A percentile compares a stretch with the other conserved stretches of the same genome.
These are phyloP conservation scores for Lecanicillium sp. DNA, from an alignment of 2,329 filamentous ascomycete species.

Conservation along the genomic window DNA sequence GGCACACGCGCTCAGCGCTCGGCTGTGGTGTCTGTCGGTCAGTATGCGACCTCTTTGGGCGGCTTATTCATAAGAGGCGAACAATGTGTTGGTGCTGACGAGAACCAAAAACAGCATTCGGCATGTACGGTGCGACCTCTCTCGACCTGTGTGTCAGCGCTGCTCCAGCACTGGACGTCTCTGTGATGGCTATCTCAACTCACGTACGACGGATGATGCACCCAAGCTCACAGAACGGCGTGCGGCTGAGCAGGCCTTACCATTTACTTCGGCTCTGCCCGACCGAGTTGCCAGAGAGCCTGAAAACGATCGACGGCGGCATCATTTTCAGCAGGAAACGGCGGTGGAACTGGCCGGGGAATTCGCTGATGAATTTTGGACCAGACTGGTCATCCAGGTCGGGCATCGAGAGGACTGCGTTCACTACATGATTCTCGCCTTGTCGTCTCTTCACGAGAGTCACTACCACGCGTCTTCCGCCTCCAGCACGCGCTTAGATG, in stretches of 20 bases:
- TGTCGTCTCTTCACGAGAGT: slow-evolving; percentile 5
- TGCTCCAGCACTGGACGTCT: slow-evolving; percentile 13
- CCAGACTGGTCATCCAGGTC: slow-evolving; percentile 9
- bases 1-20: too few species aligned
- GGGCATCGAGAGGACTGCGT: slow-evolving; percentile 5
- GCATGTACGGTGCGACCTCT: slow-evolving; percentile 29
- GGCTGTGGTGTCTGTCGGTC: too few species aligned
- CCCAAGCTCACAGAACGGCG: too few species aligned
- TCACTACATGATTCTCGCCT: slow-evolving; percentile 6
- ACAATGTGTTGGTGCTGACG: too few species aligned
- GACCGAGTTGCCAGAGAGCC: too few species aligned
- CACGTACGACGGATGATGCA: not conserved
- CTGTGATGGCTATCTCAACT: slow-evolving; percentile 2
- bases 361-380: slow-evolving; percentile 9
- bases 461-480: not conserved
- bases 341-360: slow-evolving; percentile 5
- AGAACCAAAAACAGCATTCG: slow-evolving; percentile 21
- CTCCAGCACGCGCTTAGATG: too few species aligned
- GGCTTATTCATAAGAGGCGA: too few species aligned
- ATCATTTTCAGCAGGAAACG: not conserved
- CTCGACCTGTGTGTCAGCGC: slow-evolving; percentile 24
- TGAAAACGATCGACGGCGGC: too few species aligned
- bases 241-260: too few species aligned
- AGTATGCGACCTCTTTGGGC: too few species aligned
- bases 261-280: too few species aligned